phyloP scores from a whole-genome alignment of 1,284 basidiomycete species.

The Trichosporon sp. region DNA sequence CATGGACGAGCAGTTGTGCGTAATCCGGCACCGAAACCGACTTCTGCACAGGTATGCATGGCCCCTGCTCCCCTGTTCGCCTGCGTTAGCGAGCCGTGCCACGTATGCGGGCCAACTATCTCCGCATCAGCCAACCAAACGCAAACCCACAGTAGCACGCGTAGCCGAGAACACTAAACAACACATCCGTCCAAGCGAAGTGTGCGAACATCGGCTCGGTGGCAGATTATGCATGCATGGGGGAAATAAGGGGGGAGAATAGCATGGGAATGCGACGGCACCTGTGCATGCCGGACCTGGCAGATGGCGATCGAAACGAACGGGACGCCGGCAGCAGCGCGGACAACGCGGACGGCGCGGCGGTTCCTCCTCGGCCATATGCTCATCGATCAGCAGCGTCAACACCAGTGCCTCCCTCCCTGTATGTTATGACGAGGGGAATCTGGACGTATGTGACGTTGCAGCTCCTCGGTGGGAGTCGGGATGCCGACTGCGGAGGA shows the following conservation, averaged over 20 bases:
- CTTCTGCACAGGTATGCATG: too few relatives aligned
- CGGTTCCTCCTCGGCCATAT: too few relatives aligned
- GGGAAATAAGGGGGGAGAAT: neutral
- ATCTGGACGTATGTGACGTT: neutral
- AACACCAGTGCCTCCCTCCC: neutral
- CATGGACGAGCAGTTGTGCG: neutral
- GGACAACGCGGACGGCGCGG: neutral
- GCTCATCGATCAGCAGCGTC: neutral
- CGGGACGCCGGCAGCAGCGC: neutral
- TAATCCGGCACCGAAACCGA: neutral
- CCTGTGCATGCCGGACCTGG: too few relatives aligned
- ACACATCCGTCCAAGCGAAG: neutral
- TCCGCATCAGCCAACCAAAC: neutral
- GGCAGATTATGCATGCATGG: conserved; percentile 2
- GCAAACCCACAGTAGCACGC: neutral
- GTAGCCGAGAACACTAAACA: neutral
- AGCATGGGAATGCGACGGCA: too few relatives aligned
- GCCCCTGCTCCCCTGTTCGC: too few relatives aligned
- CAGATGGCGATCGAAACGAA: neutral
- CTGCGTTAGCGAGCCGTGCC: too few relatives aligned
- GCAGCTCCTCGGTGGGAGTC: neutral
- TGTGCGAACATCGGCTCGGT: neutral
- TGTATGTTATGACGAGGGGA: neutral
- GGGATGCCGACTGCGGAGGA: neutral
- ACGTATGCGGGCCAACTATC: neutral